phyloP scores from a whole-genome alignment of 805 yeast genomes.

The Kurtzmaniella cleridarum region DNA sequence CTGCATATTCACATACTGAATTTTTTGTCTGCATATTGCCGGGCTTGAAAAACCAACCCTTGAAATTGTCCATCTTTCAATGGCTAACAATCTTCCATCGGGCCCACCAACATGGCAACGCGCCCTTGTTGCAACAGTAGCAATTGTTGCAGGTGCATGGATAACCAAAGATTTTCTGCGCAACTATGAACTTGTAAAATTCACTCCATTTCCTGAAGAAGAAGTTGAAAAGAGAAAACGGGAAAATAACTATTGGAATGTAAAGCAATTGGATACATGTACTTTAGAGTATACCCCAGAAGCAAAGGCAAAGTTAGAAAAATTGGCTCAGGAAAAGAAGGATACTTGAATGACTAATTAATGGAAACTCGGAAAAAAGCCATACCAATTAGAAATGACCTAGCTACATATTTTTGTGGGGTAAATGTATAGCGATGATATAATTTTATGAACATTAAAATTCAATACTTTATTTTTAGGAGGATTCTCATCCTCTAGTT shows the following conservation, averaged over 20 bases:
- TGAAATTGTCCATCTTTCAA: background rate
- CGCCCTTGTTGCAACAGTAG: constrained; percentile 32
- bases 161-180: constrained; percentile 28
- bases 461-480: too few species aligned
- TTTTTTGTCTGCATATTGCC: too few species aligned
- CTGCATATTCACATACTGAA: too few species aligned
- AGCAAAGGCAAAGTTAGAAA: constrained; percentile 30
- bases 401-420: background rate
- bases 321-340: constrained; percentile 16
- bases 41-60: background rate
- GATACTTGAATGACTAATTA: too few species aligned
- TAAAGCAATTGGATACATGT: constrained; percentile 27
- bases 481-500: too few species aligned
- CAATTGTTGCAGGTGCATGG: constrained; percentile 28
- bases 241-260: constrained; percentile 24
- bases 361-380: background rate
- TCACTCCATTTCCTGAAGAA: constrained; percentile 31
- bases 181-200: constrained; percentile 36
- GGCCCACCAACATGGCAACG: constrained; percentile 32
- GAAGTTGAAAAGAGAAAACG: constrained; percentile 32
- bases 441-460: background rate
- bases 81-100: constrained; percentile 11
- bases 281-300: constrained; percentile 40
- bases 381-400: background rate
- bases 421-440: background rate